A percentile compares a stretch with the other conserved stretches of the same genome.
These are phyloP conservation scores for Chernovozyma aurita DNA, from an alignment of 1,139 yeast species.

Conservation along the genomic window DNA sequence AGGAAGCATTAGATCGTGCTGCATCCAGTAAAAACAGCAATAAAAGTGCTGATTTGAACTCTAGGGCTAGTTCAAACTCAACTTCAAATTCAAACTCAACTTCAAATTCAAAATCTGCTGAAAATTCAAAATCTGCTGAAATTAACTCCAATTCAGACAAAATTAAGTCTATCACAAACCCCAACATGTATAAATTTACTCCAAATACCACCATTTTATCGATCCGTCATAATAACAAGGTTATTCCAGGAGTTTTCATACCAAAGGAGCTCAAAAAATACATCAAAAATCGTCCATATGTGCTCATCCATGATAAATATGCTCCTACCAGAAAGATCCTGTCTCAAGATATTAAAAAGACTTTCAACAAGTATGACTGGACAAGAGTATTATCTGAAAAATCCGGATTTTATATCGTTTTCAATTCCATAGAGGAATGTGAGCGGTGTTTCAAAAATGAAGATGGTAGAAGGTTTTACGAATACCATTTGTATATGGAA, in stretches of 20 bases:
- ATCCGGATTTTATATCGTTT: conserved; percentile 68
- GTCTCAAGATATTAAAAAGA: conserved; percentile 50
- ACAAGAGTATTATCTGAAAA: conserved; percentile 58
- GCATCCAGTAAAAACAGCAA: too few relatives aligned
- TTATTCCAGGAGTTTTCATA: conserved; percentile 30
- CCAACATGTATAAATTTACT: conserved; percentile 14
- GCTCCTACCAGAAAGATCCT: conserved; percentile 49
- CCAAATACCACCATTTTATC: conserved; percentile 38
- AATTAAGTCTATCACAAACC: too few relatives aligned
- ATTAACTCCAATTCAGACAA: too few relatives aligned
- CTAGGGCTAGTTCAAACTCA: too few relatives aligned
- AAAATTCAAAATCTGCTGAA: too few relatives aligned
- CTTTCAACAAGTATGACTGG: conserved; percentile 57
- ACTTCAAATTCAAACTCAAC: too few relatives aligned
- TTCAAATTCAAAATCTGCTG: too few relatives aligned
- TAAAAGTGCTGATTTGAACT: too few relatives aligned
- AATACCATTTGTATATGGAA: conserved; percentile 54
- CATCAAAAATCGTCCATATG: conserved; percentile 52
- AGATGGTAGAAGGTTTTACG: conserved; percentile 55
- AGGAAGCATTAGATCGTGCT: too few relatives aligned
- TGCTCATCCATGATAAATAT: conserved; percentile 50
- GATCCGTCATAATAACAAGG: conserved; percentile 25
- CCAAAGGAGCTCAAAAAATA: conserved; percentile 44
- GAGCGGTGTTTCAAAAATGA: conserved; percentile 61
- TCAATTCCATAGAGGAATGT: conserved; percentile 61